Evolutionary conservation across 495 filamentous ascomycete genomes (phyloP).

Genomic region (Lasiosphaeris hirsuta): DNA sequence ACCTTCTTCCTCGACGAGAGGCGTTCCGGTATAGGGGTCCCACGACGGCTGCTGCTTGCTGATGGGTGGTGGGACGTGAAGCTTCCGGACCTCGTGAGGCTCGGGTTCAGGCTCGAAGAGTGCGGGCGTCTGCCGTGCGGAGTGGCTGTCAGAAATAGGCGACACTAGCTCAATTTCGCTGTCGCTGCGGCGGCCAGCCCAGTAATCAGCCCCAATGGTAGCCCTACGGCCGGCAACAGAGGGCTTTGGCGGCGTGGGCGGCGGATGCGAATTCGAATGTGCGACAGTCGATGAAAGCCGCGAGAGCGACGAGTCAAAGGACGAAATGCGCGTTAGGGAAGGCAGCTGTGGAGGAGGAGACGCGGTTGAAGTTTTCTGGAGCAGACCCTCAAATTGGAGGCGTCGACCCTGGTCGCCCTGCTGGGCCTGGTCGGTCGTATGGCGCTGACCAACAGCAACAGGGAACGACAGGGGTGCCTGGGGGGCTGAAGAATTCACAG

Average conservation of each 20-base stretch:
- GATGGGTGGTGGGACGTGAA: conserved; percentile 17
- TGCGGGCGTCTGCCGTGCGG: conserved; percentile 14
- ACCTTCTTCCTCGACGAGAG: conserved; percentile 27
- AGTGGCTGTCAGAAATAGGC: conserved; percentile 26
- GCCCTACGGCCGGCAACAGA: neutral
- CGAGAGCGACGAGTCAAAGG: conserved; percentile 17
- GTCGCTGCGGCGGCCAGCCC: conserved; percentile 1
- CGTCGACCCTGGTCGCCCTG: conserved; percentile 9
- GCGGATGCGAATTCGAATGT: conserved; percentile 9
- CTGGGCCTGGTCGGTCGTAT: neutral
- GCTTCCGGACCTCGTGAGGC: too few species aligned
- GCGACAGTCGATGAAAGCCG: conserved; percentile 5
- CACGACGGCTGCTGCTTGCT: conserved; percentile 22
- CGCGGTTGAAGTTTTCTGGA: conserved; percentile 15
- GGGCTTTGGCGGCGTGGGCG: conserved; percentile 10
- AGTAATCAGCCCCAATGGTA: neutral
- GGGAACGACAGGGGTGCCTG: conserved; percentile 12
- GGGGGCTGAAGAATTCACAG: conserved; percentile 6
- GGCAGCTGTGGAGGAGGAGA: conserved; percentile 18
- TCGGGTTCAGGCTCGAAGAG: conserved; percentile 16
- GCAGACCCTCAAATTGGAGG: conserved; percentile 15
- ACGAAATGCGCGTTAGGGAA: conserved; percentile 22
- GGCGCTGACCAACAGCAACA: conserved; percentile 6
- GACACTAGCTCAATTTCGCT: conserved; percentile 25
- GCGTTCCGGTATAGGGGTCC: conserved; percentile 21